These are phyloP conservation scores for Globisporangium abappressorium DNA, from an alignment of 352 stramenopile genomes.

Conservation along the genomic window DNA sequence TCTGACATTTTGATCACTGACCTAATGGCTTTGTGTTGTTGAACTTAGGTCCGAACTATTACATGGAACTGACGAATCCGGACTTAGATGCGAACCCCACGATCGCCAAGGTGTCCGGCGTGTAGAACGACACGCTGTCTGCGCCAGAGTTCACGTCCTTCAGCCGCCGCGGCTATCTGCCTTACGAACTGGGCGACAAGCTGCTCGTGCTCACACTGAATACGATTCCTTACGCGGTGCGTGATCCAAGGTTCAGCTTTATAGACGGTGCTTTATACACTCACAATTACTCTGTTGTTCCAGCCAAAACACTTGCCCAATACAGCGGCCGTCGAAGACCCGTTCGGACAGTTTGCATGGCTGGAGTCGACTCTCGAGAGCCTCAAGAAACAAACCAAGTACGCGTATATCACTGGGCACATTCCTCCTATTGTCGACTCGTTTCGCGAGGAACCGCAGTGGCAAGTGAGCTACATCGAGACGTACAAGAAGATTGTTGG, in stretches of 20 bases:
- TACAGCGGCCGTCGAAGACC: constrained; percentile 67
- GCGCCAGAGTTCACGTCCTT: constrained; percentile 45
- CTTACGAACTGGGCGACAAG: constrained; percentile 62
- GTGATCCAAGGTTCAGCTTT: constrained; percentile 23
- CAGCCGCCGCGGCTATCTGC: constrained; percentile 54
- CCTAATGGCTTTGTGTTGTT: constrained; percentile 8
- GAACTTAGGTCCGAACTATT: constrained; percentile 56
- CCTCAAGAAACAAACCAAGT: constrained; percentile 35
- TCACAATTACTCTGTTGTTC: not conserved
- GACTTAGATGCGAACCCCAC: constrained; percentile 43
- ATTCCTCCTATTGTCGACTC: constrained; percentile 90
- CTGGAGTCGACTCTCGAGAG: constrained; percentile 65
- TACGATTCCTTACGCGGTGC: constrained; percentile 76
- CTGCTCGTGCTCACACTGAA: constrained; percentile 74
- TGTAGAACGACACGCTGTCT: constrained; percentile 55
- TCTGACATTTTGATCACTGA: not conserved
- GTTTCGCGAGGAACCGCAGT: constrained; percentile 75
- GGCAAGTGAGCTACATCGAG: constrained; percentile 82
- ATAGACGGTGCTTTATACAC: no score
- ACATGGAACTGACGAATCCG: constrained; percentile 71
- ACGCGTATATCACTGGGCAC: constrained; percentile 87
- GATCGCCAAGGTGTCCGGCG: constrained; percentile 47
- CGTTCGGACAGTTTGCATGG: constrained; percentile 90
- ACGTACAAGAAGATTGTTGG: constrained; percentile 76
- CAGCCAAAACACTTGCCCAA: constrained; percentile 75